Base-by-base conservation (phyloP, 2,329 filamentous ascomycete genomes). In the Fusarium citri region DNA sequence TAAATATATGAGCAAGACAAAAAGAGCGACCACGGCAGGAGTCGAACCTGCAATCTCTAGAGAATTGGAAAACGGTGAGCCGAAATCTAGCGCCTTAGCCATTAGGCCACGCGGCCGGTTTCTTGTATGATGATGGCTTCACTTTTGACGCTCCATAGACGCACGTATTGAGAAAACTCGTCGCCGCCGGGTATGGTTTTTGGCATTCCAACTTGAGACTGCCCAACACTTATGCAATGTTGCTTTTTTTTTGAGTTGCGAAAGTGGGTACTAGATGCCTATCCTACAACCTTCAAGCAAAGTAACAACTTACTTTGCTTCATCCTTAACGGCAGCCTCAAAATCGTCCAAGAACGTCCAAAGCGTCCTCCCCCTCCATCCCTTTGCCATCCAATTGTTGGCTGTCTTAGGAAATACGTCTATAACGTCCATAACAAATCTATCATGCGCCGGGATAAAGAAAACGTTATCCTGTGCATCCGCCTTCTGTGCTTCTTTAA, bases 61-160 rank as follows among this genome's bases (percentile, higher is more conserved):
- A 64, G 60, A 31, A 22, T 37, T 37, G 16, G 31, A 37, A 55
- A n/a, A 7, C n/a, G 25, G 18, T 11, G 30, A 62, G 12, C 60
- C 60, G 57, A 64, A 64, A 64, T 64, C 57, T 64, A 62, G 60
- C 60, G 60, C 60, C 60, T 64, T 64, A 63, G 60, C 60, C 58
- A 63, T 64, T 64, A 64, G 58, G 60, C 60, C 60, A 64, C 60
- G 57, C 60, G 58, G 60, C 63, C 63, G 9, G 18, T 5, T 41
- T 28, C 2, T 48, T 42, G 0, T 3, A 49, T 55, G 30, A 15
- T 5, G 25, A 46, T 34, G 6, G 1, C 25, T 1, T 28, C 34
- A 6, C 3, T 65, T 65, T 3, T 0, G 9, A 43, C 15, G 4
- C 5, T 1, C 16, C 20, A 65, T 59, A 59, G 41, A 3, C 1